Evolutionary conservation across 2,329 filamentous ascomycete species (phyloP), one percentile per base, ranked within the genome.

Genomic region (Aciculosporium take): DNA sequence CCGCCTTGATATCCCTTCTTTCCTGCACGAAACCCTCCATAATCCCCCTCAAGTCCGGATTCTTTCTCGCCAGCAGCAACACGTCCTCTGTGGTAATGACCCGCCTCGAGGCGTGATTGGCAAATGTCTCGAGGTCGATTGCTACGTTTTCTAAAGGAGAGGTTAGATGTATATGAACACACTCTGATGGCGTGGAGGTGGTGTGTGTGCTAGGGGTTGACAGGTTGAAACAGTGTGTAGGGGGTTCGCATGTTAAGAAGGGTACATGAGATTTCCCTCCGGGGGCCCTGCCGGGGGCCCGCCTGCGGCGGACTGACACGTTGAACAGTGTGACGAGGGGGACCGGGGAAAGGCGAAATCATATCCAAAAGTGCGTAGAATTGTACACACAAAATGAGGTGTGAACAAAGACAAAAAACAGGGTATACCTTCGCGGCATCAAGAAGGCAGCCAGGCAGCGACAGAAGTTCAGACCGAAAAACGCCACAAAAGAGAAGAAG

Each of bases 1-100:
- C 43, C 15, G 48, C 46, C 44, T 44, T 54, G 9, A 45, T 37
- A 1, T 31, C 15, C 54, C 72, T 74, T 47, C 70, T 64, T 49
- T 68, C 63, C 42, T 87, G 79, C 23, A 87, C 66, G 51, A 78
- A 78, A 39, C 74, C 69, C 57, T 74, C 73, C 55, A 98, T 71
- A 27, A 96, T 77, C 13, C 71, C 71, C 50, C 88, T 78, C 17
- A 98, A 63, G 15, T 87, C 86, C 43, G 88, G 83, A 52, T 96
- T 98, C 45, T 89, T 78, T 46, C 91, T 71, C 21, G 85, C 80
- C 24, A 98, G 74, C 7, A 98, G 72, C 53, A 96, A 66, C 10
- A 96, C 88, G 56, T 98, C 91, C 39, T 88, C 82, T 0, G 81
- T 82, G 29, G 79, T 85, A 49, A 98, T 74, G 0, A 81, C 88